A percentile compares a stretch with the other conserved stretches of the same genome.
Evolutionary conservation across 129 eudicot genomes (phyloP).

Genomic region (Helianthus annuus): DNA sequence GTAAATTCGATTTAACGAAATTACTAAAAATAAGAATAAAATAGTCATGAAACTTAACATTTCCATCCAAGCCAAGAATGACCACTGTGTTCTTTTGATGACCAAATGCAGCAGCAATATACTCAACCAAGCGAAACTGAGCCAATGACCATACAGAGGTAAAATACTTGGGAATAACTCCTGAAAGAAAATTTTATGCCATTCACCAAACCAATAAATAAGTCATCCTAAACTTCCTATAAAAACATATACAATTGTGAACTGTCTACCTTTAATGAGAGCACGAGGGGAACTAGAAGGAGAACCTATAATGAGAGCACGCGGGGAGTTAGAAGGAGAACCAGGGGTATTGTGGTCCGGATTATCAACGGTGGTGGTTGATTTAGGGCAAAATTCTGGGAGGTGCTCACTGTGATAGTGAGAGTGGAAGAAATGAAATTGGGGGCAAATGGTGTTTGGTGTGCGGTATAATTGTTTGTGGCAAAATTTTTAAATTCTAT

Average conservation of each 20-base stretch:
- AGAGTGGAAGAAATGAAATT: too few species aligned
- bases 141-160: conserved; percentile 95
- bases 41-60: neutral
- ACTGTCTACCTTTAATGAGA: conserved; percentile 69
- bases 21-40: too few species aligned
- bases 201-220: neutral
- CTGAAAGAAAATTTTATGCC: conserved; percentile 34
- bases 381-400: too few species aligned
- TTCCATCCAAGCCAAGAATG: conserved; percentile 88
- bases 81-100: conserved; percentile 80
- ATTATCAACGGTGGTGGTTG: conserved; percentile 51
- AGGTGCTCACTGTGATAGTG: too few species aligned
- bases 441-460: too few species aligned
- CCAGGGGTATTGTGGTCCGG: conserved; percentile 41
- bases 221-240: neutral
- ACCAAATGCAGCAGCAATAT: conserved; percentile 87
- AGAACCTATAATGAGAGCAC: conserved; percentile 81
- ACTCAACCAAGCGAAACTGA: conserved; percentile 77
- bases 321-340: conserved; percentile 53
- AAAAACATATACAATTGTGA: neutral
- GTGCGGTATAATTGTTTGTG: too few species aligned
- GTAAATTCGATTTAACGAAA: too few species aligned
- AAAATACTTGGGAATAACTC: conserved; percentile 90
- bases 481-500: too few species aligned
- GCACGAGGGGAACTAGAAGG: conserved; percentile 67